Base-by-base conservation (phyloP, 306 rosid species). In the Ochetophila trinervis region DNA sequence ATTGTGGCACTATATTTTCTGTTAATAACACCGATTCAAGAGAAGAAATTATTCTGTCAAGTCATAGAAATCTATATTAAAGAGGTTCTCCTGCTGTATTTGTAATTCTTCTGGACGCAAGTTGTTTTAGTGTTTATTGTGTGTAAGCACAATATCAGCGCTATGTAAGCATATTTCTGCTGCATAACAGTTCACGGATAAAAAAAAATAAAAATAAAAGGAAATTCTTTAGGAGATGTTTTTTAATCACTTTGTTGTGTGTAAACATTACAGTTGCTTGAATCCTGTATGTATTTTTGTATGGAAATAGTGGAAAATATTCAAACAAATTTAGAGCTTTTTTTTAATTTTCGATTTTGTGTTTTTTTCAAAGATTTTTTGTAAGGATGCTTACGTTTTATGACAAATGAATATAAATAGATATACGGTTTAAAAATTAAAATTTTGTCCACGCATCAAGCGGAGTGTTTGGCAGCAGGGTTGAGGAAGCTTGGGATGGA, bases 401-500 rank as follows among this genome's bases (percentile, higher is more conserved):
- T n/a, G n/a, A n/a, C n/a, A n/a, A n/a, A n/a, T n/a, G n/a, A n/a
- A n/a, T n/a, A n/a, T n/a, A n/a, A n/a, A n/a, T n/a, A n/a, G n/a
- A n/a, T n/a, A n/a, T n/a, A n/a, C n/a, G n/a, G n/a, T n/a, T n/a
- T n/a, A n/a, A n/a, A n/a, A n/a, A n/a, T n/a, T n/a, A n/a, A n/a
- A n/a, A n/a, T n/a, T n/a, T n/a, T n/a, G n/a, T n/a, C n/a, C n/a
- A n/a, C n/a, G n/a, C n/a, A n/a, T n/a, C 95, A 88, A n/a, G 97
- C 97, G 27, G 83, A 83, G 87, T 86, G 88, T 69, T 67, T 91
- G 87, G 85, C 65, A 0, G 22, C 3, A 16, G 97, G 79, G 62
- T 56, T 91, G 12, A 66, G 74, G 81, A 83, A 80, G 83, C 78
- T 88, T 0, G 87, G 96, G 52, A 87, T 91, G 73, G 95, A 91